A percentile compares a stretch with the other conserved stretches of the same genome.
Evolutionary conservation across 306 rosid genomes (phyloP).

Genomic region (Begonia loranthoides): DNA sequence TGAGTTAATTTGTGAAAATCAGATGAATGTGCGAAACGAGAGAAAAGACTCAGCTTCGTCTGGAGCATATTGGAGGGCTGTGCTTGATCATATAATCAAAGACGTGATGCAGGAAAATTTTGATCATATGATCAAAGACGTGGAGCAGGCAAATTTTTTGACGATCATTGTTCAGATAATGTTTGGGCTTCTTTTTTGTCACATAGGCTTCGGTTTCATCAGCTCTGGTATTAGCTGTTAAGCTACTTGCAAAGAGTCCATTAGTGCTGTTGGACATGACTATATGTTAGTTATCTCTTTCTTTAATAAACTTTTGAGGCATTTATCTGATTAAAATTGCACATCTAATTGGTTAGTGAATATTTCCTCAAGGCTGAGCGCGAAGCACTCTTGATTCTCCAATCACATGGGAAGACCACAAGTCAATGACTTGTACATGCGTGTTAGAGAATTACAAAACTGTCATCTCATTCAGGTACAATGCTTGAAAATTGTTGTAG

Average conservation of each 20-base stretch:
- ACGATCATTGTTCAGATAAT: conserved; percentile 4
- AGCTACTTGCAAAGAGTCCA: conserved; percentile 15
- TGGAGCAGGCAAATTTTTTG: conserved; percentile 14
- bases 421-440: conserved; percentile 51
- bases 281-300: background rate
- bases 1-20: background rate
- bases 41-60: conserved; percentile 7
- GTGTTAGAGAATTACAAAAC: conserved; percentile 30
- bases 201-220: conserved; percentile 14
- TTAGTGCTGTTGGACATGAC: conserved; percentile 8
- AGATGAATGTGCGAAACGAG: conserved; percentile 10
- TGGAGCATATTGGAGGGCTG: conserved; percentile 11
- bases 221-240: conserved; percentile 8
- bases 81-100: too few relatives aligned
- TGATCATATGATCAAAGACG: conserved; percentile 14
- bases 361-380: conserved; percentile 38
- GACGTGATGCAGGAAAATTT: too few relatives aligned
- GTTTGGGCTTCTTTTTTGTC: conserved; percentile 15
- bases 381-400: conserved; percentile 37
- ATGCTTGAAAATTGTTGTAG: too few relatives aligned
- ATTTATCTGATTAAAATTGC: background rate
- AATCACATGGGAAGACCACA: conserved; percentile 53
- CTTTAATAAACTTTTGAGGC: background rate
- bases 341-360: background rate
- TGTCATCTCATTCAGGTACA: too few relatives aligned